These are phyloP conservation scores for Calvatia gigantea DNA, from an alignment of 768 basidiomycete genomes.

Conservation along the genomic window DNA sequence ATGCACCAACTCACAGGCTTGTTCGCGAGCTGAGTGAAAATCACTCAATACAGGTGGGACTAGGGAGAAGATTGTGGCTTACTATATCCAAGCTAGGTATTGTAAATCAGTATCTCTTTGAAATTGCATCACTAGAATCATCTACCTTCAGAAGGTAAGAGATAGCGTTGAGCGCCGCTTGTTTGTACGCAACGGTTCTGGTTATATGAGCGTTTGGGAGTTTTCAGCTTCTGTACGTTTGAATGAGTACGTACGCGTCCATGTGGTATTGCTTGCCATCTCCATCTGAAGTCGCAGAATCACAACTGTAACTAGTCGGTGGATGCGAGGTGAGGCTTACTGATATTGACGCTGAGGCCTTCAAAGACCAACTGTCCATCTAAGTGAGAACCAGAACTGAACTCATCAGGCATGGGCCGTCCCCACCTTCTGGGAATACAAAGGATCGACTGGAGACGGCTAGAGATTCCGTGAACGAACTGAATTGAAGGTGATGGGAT, in stretches of 20 bases:
- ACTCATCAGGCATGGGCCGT: too few relatives aligned
- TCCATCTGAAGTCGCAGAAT: conserved; percentile 42
- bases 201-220: not conserved
- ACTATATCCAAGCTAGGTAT: conserved; percentile 65
- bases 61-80: conserved; percentile 22
- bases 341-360: conserved; percentile 69
- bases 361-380: conserved; percentile 60
- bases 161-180: conserved; percentile 75
- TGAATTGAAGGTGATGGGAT: not conserved
- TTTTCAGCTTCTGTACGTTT: not conserved
- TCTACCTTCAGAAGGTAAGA: conserved; percentile 65
- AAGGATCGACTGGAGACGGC: conserved; percentile 73
- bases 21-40: conserved; percentile 58
- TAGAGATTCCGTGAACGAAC: conserved; percentile 18
- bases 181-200: conserved; percentile 75
- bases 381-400: not conserved
- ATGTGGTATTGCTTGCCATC: conserved; percentile 75
- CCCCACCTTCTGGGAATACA: conserved; percentile 63
- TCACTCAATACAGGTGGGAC: not conserved
- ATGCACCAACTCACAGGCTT: conserved; percentile 50
- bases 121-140: not conserved
- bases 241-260: conserved; percentile 54
- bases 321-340: conserved; percentile 32
- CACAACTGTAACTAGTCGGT: not conserved
- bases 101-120: not conserved